These are phyloP conservation scores for Acanthamoeba triangularis DNA, from an alignment of 208 protist genomes.

Conservation along the genomic window DNA sequence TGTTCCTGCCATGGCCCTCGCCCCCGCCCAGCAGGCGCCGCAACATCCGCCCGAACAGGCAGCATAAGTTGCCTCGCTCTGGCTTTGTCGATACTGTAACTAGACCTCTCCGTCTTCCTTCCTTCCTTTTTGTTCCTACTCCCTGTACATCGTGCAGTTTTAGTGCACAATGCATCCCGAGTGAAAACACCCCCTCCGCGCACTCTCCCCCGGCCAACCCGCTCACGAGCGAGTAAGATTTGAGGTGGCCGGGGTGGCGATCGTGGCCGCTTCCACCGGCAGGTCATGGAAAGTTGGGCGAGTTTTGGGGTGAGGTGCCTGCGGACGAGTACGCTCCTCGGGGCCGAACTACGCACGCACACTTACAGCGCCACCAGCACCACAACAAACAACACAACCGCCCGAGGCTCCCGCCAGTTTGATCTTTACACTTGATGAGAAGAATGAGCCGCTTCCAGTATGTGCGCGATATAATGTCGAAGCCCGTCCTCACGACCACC, in stretches of 20 bases:
- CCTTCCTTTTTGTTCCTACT: background rate
- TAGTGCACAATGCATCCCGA: background rate
- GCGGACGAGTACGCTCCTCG: too few species aligned
- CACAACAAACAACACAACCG: too few species aligned
- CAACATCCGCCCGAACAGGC: background rate
- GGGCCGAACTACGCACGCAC: background rate
- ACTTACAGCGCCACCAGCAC: background rate
- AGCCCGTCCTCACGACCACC: constrained; percentile 61
- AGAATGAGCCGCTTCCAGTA: constrained; percentile 70
- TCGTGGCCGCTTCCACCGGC: too few species aligned
- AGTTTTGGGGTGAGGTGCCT: background rate
- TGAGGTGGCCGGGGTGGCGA: too few species aligned
- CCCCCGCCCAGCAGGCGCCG: background rate
- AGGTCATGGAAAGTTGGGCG: background rate
- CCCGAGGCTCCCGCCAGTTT: too few species aligned
- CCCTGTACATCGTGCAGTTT: background rate
- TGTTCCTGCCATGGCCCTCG: background rate
- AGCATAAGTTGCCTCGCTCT: background rate
- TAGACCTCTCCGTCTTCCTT: background rate
- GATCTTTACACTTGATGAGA: background rate
- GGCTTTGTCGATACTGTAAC: background rate
- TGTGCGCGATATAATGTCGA: constrained; percentile 66
- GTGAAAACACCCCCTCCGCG: background rate
- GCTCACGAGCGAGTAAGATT: too few species aligned
- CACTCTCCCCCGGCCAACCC: too few species aligned